Conservation (phyloP, 2,329 filamentous ascomycete genomes). For the Sclerotinia glacialis region DNA sequence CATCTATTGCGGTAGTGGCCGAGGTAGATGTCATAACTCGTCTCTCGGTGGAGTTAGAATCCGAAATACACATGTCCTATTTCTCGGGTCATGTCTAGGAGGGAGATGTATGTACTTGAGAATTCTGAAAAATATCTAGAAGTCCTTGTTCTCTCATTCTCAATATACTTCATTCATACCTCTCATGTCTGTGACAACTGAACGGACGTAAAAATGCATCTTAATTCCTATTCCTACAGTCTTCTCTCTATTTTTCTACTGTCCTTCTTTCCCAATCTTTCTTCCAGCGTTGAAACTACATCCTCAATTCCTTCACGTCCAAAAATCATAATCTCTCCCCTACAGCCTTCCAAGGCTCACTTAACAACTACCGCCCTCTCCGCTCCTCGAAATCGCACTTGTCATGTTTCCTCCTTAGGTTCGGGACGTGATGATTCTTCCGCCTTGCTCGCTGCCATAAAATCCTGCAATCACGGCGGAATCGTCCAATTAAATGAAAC, state of each 20-base stretch:
- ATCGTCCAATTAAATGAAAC: conserved; percentile 9
- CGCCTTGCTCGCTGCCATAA: background rate
- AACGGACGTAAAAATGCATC: background rate
- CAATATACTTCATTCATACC: background rate
- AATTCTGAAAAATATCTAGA: background rate
- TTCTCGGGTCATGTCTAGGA: background rate
- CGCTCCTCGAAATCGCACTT: conserved; percentile 11
- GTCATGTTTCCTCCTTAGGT: conserved; percentile 8
- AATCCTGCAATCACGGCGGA: conserved; percentile 17
- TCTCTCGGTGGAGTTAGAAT: conserved; percentile 9
- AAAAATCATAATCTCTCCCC: conserved; percentile 4
- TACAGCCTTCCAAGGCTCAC: conserved; percentile 11
- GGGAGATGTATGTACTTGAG: background rate
- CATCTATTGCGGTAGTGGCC: background rate
- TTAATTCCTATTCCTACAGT: background rate
- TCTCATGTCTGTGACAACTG: background rate
- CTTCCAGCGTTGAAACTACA: background rate
- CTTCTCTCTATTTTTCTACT: background rate
- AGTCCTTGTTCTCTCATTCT: background rate
- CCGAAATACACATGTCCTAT: background rate
- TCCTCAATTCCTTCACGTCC: background rate
- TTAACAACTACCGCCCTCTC: background rate
- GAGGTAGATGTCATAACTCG: background rate
- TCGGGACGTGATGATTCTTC: conserved; percentile 10
- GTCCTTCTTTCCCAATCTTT: background rate